Evolutionary conservation across 2,329 filamentous ascomycete genomes (phyloP), one percentile per base, ranked within the genome.

Genomic region (Fusarium buxicola): DNA sequence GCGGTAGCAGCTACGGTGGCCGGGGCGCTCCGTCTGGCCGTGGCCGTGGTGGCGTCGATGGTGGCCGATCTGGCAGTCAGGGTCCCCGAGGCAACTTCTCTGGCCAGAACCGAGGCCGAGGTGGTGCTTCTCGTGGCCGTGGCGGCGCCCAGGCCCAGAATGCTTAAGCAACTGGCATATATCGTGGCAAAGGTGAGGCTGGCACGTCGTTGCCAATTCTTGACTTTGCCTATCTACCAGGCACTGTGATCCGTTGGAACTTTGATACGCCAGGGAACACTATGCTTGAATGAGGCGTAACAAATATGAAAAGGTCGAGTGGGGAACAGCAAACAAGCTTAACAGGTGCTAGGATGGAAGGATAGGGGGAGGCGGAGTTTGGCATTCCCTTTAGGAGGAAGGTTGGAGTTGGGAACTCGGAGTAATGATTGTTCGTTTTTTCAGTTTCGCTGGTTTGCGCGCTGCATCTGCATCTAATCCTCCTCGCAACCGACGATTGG

Each of bases 41-140:
- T 71, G 88, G 89, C 60, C 89, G 90, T 72, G 89, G 89, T 66
- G 85, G 85, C 34, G 86, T 83, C 60, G 88, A 91, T 38, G 79
- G 80, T 56, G 78, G 78, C 65, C 87, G 88, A 66, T 77, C 81
- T 45, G 85, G 86, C 49, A 86, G 85, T 74, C 88, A 90, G 74
- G 78, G 82, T 51, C 82, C 87, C 68, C 87, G 89, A 55, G 89
- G 90, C 60, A 88, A 86, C 74, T 94, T 90, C 79, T 86, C 89
- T 52, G 89, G 89, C 51, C 82, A 83, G 64, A 80, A 79, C 65
- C 83, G 89, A 63, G 87, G 88, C 40, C 87, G 91, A 70, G 89
- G 91, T 63, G 86, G 87, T 69, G 81, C 83, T 71, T 80, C 87
- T 65, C 86, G 88, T 59, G 85, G 87, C 55, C 86, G 90, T 66